A percentile compares a stretch with the other conserved stretches of the same genome.
Conservation (phyloP, 2,329 filamentous ascomycete genomes). For the Alternaria consortialis region DNA sequence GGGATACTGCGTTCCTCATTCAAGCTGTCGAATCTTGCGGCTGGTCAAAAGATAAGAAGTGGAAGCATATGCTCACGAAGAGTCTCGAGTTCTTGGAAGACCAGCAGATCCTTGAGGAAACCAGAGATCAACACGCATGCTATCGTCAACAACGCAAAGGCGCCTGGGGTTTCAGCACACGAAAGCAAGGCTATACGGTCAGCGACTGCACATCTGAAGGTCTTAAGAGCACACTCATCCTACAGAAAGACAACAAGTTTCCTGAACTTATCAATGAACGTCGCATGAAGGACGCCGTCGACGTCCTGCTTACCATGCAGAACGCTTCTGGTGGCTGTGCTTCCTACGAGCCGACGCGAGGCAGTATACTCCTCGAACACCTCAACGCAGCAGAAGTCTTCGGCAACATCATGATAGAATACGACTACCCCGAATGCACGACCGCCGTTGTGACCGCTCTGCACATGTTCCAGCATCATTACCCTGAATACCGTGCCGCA, state of each 20-base stretch:
- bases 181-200: slow-evolving; percentile 91
- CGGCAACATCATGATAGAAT: slow-evolving; percentile 97
- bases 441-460: slow-evolving; percentile 92
- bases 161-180: slow-evolving; percentile 95
- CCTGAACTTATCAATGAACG: slow-evolving; percentile 77
- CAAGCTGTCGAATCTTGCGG: slow-evolving; percentile 83
- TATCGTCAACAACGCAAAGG: slow-evolving; percentile 93
- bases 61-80: slow-evolving; percentile 82
- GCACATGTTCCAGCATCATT: slow-evolving; percentile 80
- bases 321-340: slow-evolving; percentile 86
- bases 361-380: slow-evolving; percentile 78
- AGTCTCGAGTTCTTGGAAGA: slow-evolving; percentile 86
- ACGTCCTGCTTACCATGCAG: slow-evolving; percentile 91
- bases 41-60: slow-evolving; percentile 77
- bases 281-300: slow-evolving; percentile 85
- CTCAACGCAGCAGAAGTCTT: slow-evolving; percentile 98
- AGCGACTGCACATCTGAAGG: slow-evolving; percentile 95
- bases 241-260: slow-evolving; percentile 79
- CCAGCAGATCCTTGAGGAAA: slow-evolving; percentile 89
- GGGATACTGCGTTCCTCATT: slow-evolving; percentile 93
- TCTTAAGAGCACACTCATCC: slow-evolving; percentile 82
- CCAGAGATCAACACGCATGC: slow-evolving; percentile 76
- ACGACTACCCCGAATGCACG: slow-evolving; percentile 97
- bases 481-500: slow-evolving; percentile 77
- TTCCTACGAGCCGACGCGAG: slow-evolving; percentile 87